Percentiles rank a stretch among this genome's conserved stretches.
Conservation (phyloP, 305 asterid species). For the Euphrasia arctica region DNA sequence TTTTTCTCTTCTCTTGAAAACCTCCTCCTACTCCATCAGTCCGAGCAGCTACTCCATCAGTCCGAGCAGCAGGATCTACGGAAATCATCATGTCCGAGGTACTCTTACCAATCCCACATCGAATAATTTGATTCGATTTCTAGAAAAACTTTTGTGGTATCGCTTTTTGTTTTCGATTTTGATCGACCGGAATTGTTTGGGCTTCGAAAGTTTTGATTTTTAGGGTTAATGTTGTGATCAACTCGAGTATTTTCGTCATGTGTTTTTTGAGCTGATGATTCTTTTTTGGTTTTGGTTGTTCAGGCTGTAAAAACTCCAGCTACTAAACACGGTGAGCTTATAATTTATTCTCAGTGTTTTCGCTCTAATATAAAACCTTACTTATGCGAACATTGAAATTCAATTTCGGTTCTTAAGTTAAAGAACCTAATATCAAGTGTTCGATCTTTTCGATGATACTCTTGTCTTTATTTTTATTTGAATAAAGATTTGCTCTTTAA, state of each 20-base stretch:
- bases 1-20: slow-evolving; percentile 16
- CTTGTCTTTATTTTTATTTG: neutral
- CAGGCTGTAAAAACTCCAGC: slow-evolving; percentile 42
- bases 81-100: slow-evolving; percentile 50
- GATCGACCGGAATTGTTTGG: neutral
- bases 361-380: neutral
- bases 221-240: slow-evolving; percentile 2
- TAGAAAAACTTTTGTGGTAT: neutral
- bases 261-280: slow-evolving; percentile 13
- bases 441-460: neutral
- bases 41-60: slow-evolving; percentile 12
- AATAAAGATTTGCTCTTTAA: neutral
- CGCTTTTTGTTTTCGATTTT: slow-evolving; percentile 25
- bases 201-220: slow-evolving; percentile 10
- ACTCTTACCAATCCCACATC: slow-evolving; percentile 11
- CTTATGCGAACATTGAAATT: neutral
- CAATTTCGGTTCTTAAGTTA: neutral
- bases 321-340: slow-evolving; percentile 37
- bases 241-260: neutral
- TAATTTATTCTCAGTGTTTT: neutral
- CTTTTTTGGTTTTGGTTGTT: slow-evolving; percentile 20
- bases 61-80: slow-evolving; percentile 27
- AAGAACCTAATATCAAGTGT: neutral
- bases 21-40: slow-evolving; percentile 13
- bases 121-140: neutral